Percentiles rank a stretch among this genome's conserved stretches.
phyloP scores from a whole-genome alignment of 1,284 basidiomycete genomes.

The Fomitopsis betulina region DNA sequence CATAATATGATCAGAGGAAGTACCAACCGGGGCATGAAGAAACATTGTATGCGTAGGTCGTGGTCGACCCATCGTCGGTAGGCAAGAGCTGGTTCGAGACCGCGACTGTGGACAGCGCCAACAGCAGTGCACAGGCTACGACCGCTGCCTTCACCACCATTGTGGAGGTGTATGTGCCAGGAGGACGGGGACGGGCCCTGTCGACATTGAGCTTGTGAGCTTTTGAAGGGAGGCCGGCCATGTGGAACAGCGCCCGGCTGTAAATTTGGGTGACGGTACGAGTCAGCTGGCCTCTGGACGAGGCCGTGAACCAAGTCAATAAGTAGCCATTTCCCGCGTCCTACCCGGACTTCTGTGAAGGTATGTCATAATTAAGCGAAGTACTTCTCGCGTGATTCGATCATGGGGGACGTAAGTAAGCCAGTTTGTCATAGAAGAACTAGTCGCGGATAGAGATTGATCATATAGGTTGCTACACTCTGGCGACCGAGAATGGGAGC shows the following conservation, averaged over 20 bases:
- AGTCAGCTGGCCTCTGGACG: too few species aligned
- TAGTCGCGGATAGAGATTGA: too few species aligned
- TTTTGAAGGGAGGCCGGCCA: neutral
- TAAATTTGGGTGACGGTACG: too few species aligned
- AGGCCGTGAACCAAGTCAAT: too few species aligned
- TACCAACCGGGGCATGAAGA: constrained; percentile 5
- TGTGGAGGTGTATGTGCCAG: neutral
- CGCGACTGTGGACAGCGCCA: neutral
- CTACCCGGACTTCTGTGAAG: too few species aligned
- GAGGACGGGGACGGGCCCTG: neutral
- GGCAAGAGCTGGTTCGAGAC: neutral
- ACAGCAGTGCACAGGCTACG: neutral
- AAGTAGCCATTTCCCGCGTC: too few species aligned
- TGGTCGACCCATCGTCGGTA: neutral
- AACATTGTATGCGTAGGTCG: neutral
- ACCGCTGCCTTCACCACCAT: neutral
- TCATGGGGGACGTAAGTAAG: too few species aligned
- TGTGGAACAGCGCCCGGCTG: neutral
- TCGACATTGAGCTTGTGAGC: neutral
- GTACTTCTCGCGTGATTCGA: too few species aligned
- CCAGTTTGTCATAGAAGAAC: too few species aligned
- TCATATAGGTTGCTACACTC: too few species aligned
- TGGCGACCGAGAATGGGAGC: too few species aligned
- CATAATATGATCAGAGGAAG: neutral
- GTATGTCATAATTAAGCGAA: too few species aligned